Evolutionary conservation across 148 eudicot species (phyloP).

Genomic region (Euryodendron excelsum): DNA sequence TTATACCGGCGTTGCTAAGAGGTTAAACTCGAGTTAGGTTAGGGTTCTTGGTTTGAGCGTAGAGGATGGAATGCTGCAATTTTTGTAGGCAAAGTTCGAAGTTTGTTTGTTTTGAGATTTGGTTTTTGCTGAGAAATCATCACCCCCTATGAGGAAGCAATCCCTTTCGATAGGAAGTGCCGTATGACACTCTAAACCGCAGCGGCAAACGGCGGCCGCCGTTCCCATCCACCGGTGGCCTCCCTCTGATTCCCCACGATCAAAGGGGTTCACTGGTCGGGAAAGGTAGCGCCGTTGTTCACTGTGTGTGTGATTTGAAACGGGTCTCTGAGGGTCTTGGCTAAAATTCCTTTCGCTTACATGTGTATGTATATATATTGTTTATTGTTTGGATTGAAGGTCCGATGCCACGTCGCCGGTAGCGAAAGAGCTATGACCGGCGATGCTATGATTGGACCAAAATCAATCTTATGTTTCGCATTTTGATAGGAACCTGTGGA

Average conservation of each 20-base stretch:
- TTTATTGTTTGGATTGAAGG: slow-evolving; percentile 13
- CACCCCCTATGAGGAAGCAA: slow-evolving; percentile 54
- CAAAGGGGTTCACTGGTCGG: slow-evolving; percentile 35
- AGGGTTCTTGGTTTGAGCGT: no score
- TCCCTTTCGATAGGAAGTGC: slow-evolving; percentile 92
- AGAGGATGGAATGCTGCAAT: no score
- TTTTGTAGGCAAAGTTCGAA: no score
- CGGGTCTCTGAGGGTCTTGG: slow-evolving; percentile 68
- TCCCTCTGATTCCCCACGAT: slow-evolving; percentile 5
- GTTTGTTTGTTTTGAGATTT: no score
- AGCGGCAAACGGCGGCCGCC: slow-evolving; percentile 15
- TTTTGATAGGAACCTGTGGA: slow-evolving; percentile 67
- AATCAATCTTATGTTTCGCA: slow-evolving; percentile 49
- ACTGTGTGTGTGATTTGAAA: slow-evolving; percentile 60
- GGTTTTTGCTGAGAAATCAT: no score
- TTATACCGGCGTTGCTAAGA: no score
- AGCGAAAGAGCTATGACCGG: slow-evolving; percentile 57
- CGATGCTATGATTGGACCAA: slow-evolving; percentile 75
- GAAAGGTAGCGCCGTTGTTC: slow-evolving; percentile 5
- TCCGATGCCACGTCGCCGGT: slow-evolving; percentile 80
- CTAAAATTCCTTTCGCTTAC: neutral
- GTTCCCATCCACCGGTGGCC: slow-evolving; percentile 34
- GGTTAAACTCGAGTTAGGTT: no score
- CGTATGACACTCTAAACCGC: slow-evolving; percentile 69
- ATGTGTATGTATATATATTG: neutral